These are phyloP conservation scores for Rosa rugosa DNA, from an alignment of 306 rosid genomes.

Conservation along the genomic window DNA sequence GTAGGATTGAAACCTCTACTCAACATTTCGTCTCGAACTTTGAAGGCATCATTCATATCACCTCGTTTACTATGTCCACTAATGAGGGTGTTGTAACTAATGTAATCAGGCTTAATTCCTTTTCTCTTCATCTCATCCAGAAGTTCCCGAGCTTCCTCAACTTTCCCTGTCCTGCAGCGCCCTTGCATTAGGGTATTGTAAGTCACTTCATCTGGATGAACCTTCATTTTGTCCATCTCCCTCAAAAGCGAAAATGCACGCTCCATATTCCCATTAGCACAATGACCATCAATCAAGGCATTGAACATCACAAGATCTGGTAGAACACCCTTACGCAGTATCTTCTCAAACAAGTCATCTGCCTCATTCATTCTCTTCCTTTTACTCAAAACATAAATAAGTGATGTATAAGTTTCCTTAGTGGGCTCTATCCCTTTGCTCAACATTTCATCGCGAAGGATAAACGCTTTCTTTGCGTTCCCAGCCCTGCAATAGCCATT, in stretches of 20 bases:
- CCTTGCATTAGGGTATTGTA: constrained; percentile 92
- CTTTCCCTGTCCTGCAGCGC: constrained; percentile 71
- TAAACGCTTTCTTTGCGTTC: constrained; percentile 61
- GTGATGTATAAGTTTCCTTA: constrained; percentile 71
- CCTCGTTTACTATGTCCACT: constrained; percentile 84
- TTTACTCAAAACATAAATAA: constrained; percentile 60
- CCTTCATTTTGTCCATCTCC: constrained; percentile 70
- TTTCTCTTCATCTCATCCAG: constrained; percentile 74
- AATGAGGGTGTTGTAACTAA: constrained; percentile 81
- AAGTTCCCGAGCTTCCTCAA: constrained; percentile 81
- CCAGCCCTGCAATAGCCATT: constrained; percentile 79
- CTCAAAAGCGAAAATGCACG: constrained; percentile 60
- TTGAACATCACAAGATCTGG: constrained; percentile 76
- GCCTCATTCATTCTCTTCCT: constrained; percentile 69
- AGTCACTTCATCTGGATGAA: constrained; percentile 74
- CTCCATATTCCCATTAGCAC: constrained; percentile 54
- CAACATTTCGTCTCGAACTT: constrained; percentile 79
- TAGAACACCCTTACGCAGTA: constrained; percentile 43
- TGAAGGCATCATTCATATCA: constrained; percentile 69
- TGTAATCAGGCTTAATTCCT: constrained; percentile 78
- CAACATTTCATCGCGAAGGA: constrained; percentile 62
- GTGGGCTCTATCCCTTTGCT: constrained; percentile 54
- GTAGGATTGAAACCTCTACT: constrained; percentile 80
- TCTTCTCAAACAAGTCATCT: constrained; percentile 61
- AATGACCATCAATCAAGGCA: constrained; percentile 82